Percentiles rank a stretch among this genome's conserved stretches.
Conservation (phyloP, 495 filamentous ascomycete species). For the Annulohypoxylon maeteangense region DNA sequence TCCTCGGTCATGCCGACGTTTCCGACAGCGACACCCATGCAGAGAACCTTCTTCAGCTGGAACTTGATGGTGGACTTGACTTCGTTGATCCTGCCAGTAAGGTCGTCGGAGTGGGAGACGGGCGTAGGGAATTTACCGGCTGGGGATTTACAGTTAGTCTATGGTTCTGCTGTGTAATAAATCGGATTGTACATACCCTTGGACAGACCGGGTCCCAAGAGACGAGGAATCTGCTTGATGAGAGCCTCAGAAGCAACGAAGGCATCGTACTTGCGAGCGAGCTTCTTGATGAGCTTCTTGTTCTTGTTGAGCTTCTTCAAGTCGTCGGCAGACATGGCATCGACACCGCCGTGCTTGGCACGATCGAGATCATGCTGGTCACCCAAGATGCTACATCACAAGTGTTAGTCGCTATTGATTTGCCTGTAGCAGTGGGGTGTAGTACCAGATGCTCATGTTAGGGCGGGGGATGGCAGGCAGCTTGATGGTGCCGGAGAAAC, state of each 20-base stretch:
- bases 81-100: conserved; percentile 92
- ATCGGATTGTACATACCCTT: conserved; percentile 74
- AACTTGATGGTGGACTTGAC: conserved; percentile 99
- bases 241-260: conserved; percentile 95
- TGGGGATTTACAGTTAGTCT: conserved; percentile 50
- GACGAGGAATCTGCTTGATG: conserved; percentile 99
- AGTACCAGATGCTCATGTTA: conserved; percentile 85
- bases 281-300: conserved; percentile 99
- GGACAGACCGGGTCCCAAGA: conserved; percentile 96
- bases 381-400: conserved; percentile 76
- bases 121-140: conserved; percentile 99
- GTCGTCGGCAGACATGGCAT: conserved; percentile 97
- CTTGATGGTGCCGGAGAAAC: conserved; percentile 99
- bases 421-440: conserved; percentile 40
- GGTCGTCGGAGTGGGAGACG: conserved; percentile 93
- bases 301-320: conserved; percentile 99
- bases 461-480: conserved; percentile 91
- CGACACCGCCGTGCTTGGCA: conserved; percentile 96
- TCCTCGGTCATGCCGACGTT: conserved; percentile 98
- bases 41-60: conserved; percentile 99
- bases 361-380: conserved; percentile 99
- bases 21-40: conserved; percentile 98
- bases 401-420: conserved; percentile 50
- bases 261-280: conserved; percentile 99
- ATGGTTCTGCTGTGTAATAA: background rate